phyloP scores from a whole-genome alignment of 164 flowering plant species.

The Macadamia tetraphylla region DNA sequence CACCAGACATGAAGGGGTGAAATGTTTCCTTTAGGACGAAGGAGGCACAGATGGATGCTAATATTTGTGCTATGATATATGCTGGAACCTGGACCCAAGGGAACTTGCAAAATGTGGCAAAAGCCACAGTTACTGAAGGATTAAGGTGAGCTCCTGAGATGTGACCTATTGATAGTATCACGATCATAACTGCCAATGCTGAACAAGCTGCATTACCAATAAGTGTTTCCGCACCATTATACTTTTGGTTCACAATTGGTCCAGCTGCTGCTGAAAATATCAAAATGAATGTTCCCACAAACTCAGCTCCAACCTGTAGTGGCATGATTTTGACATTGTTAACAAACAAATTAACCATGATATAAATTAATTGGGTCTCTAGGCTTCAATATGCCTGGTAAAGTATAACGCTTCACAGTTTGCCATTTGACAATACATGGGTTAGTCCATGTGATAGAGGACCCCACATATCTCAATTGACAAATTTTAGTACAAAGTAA shows the following conservation, averaged over 20 bases:
- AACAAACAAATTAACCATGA: too few relatives aligned
- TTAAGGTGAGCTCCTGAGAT: slow-evolving; percentile 88
- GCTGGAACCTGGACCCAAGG: slow-evolving; percentile 89
- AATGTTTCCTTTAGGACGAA: slow-evolving; percentile 71
- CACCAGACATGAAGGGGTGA: slow-evolving; percentile 75
- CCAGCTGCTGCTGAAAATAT: slow-evolving; percentile 75
- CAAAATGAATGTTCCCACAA: slow-evolving; percentile 82
- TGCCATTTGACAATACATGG: too few relatives aligned
- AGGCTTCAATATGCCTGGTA: too few relatives aligned
- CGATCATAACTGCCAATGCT: slow-evolving; percentile 76
- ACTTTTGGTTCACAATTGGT: slow-evolving; percentile 80
- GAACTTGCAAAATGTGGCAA: slow-evolving; percentile 71
- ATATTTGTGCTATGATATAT: slow-evolving; percentile 69
- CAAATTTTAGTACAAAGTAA: too few relatives aligned
- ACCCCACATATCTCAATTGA: too few relatives aligned
- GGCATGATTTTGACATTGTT: too few relatives aligned
- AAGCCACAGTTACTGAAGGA: slow-evolving; percentile 77
- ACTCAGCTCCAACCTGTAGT: slow-evolving; percentile 69
- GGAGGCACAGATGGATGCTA: slow-evolving; percentile 72
- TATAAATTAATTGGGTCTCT: too few relatives aligned
- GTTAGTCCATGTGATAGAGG: too few relatives aligned
- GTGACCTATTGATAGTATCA: slow-evolving; percentile 78
- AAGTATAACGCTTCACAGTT: too few relatives aligned
- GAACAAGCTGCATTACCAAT: slow-evolving; percentile 80
- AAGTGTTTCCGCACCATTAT: slow-evolving; percentile 55